phyloP scores from a whole-genome alignment of 2,329 filamentous ascomycete species.

The Dothidotthia symphoricarpi region DNA sequence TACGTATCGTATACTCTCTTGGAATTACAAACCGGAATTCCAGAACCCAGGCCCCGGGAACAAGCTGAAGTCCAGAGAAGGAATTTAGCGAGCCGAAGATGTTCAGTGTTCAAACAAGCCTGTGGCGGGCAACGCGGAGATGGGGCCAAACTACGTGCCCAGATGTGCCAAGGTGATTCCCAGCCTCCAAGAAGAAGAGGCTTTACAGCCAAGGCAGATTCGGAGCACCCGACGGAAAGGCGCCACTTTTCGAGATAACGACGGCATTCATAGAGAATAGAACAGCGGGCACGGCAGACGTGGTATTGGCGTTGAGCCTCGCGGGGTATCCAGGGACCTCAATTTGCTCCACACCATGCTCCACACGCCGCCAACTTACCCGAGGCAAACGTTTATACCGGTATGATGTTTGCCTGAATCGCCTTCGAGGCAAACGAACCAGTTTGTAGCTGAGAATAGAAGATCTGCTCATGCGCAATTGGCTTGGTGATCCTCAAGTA shows the following conservation, averaged over 20 bases:
- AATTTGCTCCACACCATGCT: too few species aligned
- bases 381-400: too few species aligned
- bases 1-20: constrained; percentile 9
- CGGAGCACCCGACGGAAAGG: constrained; percentile 24
- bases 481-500: constrained; percentile 7
- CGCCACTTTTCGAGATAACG: constrained; percentile 1
- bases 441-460: constrained; percentile 1
- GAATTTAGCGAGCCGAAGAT: constrained; percentile 4
- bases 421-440: too few species aligned
- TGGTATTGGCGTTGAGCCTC: too few species aligned
- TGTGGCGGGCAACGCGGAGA: constrained; percentile 20
- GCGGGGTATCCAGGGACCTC: too few species aligned
- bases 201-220: constrained; percentile 25
- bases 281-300: too few species aligned
- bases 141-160: constrained; percentile 23
- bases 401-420: too few species aligned
- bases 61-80: background rate
- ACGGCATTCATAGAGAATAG: background rate
- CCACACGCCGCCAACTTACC: too few species aligned
- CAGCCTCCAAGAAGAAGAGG: constrained; percentile 30
- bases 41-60: too few species aligned
- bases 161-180: constrained; percentile 30
- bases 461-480: constrained; percentile 6
- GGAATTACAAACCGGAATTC: background rate
- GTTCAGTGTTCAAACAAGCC: constrained; percentile 26